Evolutionary conservation across 495 filamentous ascomycete genomes (phyloP).

Genomic region (Podospora comata): DNA sequence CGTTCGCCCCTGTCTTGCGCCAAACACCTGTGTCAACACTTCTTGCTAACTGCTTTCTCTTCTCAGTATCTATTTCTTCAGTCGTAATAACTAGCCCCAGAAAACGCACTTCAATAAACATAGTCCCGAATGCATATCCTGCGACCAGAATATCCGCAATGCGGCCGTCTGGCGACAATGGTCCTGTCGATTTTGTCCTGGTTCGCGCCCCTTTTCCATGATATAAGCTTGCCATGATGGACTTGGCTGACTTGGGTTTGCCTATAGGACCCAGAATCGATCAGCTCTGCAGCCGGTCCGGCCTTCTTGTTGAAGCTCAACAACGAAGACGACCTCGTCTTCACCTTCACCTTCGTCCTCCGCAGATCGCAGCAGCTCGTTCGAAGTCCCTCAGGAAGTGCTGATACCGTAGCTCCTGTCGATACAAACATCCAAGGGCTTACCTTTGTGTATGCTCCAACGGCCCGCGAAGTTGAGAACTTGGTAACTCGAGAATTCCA

Average conservation of each 20-base stretch:
- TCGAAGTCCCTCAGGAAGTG: slow-evolving; percentile 18
- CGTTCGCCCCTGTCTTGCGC: background rate
- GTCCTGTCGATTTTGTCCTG: slow-evolving; percentile 85
- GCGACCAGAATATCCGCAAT: slow-evolving; percentile 74
- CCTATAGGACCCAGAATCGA: slow-evolving; percentile 72
- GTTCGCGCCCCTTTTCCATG: slow-evolving; percentile 42
- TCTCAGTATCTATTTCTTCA: slow-evolving; percentile 73
- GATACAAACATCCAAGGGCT: slow-evolving; percentile 85
- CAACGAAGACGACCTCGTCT: slow-evolving; percentile 86
- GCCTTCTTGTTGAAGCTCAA: slow-evolving; percentile 79
- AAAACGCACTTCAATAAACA: slow-evolving; percentile 67
- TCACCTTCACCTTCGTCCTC: slow-evolving; percentile 88
- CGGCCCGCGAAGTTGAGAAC: slow-evolving; percentile 81
- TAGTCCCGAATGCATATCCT: slow-evolving; percentile 86
- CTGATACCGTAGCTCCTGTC: slow-evolving; percentile 46
- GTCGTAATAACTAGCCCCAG: slow-evolving; percentile 75
- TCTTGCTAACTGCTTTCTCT: slow-evolving; percentile 6
- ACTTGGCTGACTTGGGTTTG: background rate
- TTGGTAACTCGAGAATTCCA: slow-evolving; percentile 93
- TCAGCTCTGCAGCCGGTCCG: slow-evolving; percentile 53
- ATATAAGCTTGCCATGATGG: slow-evolving; percentile 15
- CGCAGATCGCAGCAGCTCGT: slow-evolving; percentile 59
- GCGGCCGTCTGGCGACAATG: slow-evolving; percentile 70
- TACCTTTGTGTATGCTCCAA: slow-evolving; percentile 88
- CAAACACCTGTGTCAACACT: slow-evolving; percentile 6